A percentile compares a stretch with the other conserved stretches of the same genome.
Conservation (phyloP, 306 rosid species). For the Carpinus viminea region DNA sequence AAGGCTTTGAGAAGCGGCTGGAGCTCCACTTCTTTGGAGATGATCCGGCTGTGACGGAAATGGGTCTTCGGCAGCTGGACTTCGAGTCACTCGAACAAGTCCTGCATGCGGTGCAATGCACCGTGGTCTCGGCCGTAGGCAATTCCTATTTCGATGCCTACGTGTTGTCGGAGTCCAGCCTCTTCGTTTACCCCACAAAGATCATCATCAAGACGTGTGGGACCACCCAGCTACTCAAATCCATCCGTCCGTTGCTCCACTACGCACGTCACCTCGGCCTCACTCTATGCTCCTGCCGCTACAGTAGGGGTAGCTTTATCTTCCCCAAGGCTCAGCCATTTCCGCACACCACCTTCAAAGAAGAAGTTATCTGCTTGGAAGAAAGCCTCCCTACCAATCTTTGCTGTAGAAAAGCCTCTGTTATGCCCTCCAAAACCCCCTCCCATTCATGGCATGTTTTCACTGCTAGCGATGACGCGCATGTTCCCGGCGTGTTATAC, state of each 20-base stretch:
- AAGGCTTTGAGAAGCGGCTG: constrained; percentile 88
- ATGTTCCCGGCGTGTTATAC: constrained; percentile 35
- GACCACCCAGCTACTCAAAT: constrained; percentile 96
- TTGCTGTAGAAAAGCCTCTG: constrained; percentile 66
- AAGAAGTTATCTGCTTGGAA: constrained; percentile 69
- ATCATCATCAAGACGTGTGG: constrained; percentile 97
- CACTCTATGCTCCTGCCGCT: constrained; percentile 56
- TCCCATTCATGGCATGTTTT: constrained; percentile 92
- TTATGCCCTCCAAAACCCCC: constrained; percentile 69
- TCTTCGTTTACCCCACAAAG: constrained; percentile 90
- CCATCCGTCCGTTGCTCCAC: constrained; percentile 68
- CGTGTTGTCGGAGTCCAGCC: constrained; percentile 92
- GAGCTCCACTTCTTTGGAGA: constrained; percentile 94
- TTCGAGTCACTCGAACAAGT: constrained; percentile 61
- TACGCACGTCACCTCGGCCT: constrained; percentile 53
- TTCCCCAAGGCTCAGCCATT: constrained; percentile 83
- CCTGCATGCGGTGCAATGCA: constrained; percentile 80
- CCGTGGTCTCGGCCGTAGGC: constrained; percentile 89
- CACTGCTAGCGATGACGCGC: constrained; percentile 45
- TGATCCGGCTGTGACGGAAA: constrained; percentile 46
- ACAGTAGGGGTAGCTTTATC: constrained; percentile 83
- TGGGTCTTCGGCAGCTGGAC: constrained; percentile 69
- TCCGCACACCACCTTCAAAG: constrained; percentile 80
- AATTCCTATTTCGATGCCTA: constrained; percentile 84
- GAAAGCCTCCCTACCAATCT: constrained; percentile 54